Conservation (phyloP, 2,329 filamentous ascomycete genomes). For the Ambrosiella beaveri region DNA sequence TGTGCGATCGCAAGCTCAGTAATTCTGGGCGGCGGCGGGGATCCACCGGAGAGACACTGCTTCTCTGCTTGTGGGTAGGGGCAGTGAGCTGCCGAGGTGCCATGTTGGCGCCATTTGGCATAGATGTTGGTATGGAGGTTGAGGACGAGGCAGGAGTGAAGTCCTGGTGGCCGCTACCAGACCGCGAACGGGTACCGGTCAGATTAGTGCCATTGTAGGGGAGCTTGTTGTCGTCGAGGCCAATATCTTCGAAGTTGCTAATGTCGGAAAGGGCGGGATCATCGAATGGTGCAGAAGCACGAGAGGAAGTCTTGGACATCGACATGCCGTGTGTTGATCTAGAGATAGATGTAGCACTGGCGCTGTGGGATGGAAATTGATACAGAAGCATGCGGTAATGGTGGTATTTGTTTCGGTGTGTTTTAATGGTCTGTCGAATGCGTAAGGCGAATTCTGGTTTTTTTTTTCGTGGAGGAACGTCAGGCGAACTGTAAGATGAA, state of each 20-base stretch:
- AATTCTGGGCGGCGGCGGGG: constrained; percentile 17
- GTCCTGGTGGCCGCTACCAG: constrained; percentile 19
- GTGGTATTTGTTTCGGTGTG: background rate
- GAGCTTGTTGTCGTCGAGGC: constrained; percentile 47
- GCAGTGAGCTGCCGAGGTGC: constrained; percentile 10
- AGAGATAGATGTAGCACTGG: background rate
- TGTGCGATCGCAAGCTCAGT: constrained; percentile 28
- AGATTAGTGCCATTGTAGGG: constrained; percentile 6
- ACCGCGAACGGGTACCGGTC: constrained; percentile 18
- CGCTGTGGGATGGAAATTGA: background rate
- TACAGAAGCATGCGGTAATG: background rate
- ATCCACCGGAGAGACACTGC: constrained; percentile 18
- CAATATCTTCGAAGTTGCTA: constrained; percentile 85
- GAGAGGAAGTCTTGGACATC: constrained; percentile 69
- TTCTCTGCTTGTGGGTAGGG: constrained; percentile 12
- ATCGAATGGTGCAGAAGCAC: constrained; percentile 62
- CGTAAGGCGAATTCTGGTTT: too few relatives aligned
- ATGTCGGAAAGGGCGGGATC: constrained; percentile 57
- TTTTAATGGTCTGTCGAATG: background rate
- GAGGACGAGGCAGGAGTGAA: constrained; percentile 16
- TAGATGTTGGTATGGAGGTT: constrained; percentile 1
- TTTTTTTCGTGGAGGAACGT: too few relatives aligned
- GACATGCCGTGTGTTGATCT: constrained; percentile 40
- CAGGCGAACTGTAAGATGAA: too few relatives aligned
- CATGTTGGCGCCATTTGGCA: constrained; percentile 8